These are phyloP conservation scores for Blastocystis hominis DNA, from an alignment of 352 stramenopile species.

Conservation along the genomic window DNA sequence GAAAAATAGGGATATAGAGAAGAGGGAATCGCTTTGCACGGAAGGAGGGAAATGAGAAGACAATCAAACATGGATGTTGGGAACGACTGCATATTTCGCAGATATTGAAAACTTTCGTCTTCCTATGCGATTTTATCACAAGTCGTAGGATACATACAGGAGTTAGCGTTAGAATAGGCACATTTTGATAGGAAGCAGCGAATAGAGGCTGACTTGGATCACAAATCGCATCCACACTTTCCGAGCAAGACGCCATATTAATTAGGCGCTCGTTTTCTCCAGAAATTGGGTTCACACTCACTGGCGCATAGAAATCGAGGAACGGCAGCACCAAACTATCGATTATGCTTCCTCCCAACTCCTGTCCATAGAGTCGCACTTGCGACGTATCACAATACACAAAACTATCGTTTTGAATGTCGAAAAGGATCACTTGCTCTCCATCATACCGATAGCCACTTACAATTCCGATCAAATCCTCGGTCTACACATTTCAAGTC, in stretches of 20 bases:
- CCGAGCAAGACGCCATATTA: neutral
- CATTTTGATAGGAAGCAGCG: neutral
- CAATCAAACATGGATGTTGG: neutral
- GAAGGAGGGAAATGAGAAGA: neutral
- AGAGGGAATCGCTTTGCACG: conserved; percentile 29
- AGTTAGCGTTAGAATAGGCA: neutral
- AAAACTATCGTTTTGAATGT: neutral
- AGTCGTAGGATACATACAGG: neutral
- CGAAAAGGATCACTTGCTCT: neutral
- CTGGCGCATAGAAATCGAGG: neutral
- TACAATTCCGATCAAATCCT: neutral
- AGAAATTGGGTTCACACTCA: neutral
- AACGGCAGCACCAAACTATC: neutral
- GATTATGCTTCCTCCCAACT: neutral
- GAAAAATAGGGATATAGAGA: neutral
- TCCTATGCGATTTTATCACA: neutral
- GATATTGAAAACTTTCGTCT: neutral
- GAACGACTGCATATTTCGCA: neutral
- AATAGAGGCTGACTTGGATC: neutral
- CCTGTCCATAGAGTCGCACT: neutral
- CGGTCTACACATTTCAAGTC: neutral
- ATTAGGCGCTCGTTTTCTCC: neutral
- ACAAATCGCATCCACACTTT: neutral
- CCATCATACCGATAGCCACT: neutral
- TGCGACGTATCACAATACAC: neutral